Evolutionary conservation across 352 stramenopile genomes (phyloP).

Genomic region (Phytophthora gonapodyides): DNA sequence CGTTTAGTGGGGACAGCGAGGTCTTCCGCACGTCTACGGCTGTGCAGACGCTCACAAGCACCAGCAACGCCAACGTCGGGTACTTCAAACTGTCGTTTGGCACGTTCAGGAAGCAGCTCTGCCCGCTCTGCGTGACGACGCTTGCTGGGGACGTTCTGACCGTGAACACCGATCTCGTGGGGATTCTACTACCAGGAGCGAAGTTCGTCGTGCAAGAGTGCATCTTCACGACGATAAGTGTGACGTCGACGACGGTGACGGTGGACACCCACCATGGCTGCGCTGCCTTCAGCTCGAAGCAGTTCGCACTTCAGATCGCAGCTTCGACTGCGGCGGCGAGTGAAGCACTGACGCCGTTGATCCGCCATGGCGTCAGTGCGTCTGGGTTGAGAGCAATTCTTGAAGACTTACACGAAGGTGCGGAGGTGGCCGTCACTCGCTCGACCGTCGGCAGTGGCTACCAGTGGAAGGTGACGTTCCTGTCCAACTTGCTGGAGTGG

Average conservation of each 20-base stretch:
- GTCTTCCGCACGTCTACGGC: constrained; percentile 88
- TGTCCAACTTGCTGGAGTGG: constrained; percentile 86
- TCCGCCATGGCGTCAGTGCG: constrained; percentile 61
- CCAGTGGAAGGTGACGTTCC: constrained; percentile 92
- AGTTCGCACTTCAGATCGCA: constrained; percentile 50
- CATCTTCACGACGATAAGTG: constrained; percentile 58
- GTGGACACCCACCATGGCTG: constrained; percentile 68
- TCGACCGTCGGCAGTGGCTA: constrained; percentile 47
- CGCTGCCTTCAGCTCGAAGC: constrained; percentile 43
- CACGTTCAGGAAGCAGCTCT: constrained; percentile 57
- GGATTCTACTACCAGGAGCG: constrained; percentile 48
- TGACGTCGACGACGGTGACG: constrained; percentile 52
- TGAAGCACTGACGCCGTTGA: constrained; percentile 58
- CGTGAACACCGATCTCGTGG: constrained; percentile 65
- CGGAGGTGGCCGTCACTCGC: constrained; percentile 53
- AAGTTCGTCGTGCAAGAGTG: constrained; percentile 79
- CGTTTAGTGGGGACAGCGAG: constrained; percentile 69
- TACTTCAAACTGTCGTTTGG: constrained; percentile 82
- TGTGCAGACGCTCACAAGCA: constrained; percentile 70
- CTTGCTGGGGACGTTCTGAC: constrained; percentile 58
- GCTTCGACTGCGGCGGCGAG: constrained; percentile 17
- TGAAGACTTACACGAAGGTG: constrained; percentile 52
- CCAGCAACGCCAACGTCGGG: constrained; percentile 32
- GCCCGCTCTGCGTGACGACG: constrained; percentile 55
- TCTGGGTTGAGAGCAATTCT: constrained; percentile 65